phyloP scores from a whole-genome alignment of 176 grass and related monocot species.

The Paspalum notatum region DNA sequence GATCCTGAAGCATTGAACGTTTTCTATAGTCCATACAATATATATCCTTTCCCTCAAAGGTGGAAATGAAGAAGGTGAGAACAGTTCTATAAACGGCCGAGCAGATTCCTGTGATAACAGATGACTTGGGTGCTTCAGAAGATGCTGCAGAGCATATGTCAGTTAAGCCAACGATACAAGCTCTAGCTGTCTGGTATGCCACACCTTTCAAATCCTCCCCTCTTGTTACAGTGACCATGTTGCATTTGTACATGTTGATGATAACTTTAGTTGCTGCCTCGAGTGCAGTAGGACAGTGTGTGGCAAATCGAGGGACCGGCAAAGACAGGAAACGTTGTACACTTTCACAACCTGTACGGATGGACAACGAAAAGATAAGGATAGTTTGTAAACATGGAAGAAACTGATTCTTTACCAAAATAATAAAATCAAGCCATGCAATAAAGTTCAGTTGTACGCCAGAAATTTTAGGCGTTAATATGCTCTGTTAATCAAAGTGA shows the following conservation, averaged over 20 bases:
- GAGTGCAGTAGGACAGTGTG: slow-evolving; percentile 84
- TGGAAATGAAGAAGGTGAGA: slow-evolving; percentile 86
- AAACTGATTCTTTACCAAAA: slow-evolving; percentile 13
- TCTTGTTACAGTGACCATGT: slow-evolving; percentile 66
- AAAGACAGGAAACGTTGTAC: slow-evolving; percentile 78
- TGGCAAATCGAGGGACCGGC: slow-evolving; percentile 84
- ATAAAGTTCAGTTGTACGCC: slow-evolving; percentile 7
- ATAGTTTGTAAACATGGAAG: slow-evolving; percentile 34
- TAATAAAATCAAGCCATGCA: slow-evolving; percentile 5
- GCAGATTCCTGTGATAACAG: slow-evolving; percentile 83
- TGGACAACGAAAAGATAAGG: slow-evolving; percentile 34
- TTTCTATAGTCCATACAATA: slow-evolving; percentile 56
- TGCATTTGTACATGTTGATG: slow-evolving; percentile 90
- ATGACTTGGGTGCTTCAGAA: slow-evolving; percentile 71
- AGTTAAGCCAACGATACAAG: slow-evolving; percentile 81
- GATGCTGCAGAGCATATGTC: slow-evolving; percentile 88
- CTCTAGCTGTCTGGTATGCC: slow-evolving; percentile 68
- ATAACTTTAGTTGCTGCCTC: slow-evolving; percentile 85
- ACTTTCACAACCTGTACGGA: slow-evolving; percentile 68
- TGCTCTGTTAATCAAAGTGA: neutral
- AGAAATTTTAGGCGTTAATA: slow-evolving; percentile 7
- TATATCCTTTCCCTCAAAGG: slow-evolving; percentile 86
- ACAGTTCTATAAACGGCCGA: slow-evolving; percentile 67
- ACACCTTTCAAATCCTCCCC: slow-evolving; percentile 54
- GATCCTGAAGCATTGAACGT: slow-evolving; percentile 60